Evolutionary conservation across 371 early-diverging fungal genomes (phyloP), one percentile per base, ranked within the genome.

Genomic region (Aphelidium insulamus): DNA sequence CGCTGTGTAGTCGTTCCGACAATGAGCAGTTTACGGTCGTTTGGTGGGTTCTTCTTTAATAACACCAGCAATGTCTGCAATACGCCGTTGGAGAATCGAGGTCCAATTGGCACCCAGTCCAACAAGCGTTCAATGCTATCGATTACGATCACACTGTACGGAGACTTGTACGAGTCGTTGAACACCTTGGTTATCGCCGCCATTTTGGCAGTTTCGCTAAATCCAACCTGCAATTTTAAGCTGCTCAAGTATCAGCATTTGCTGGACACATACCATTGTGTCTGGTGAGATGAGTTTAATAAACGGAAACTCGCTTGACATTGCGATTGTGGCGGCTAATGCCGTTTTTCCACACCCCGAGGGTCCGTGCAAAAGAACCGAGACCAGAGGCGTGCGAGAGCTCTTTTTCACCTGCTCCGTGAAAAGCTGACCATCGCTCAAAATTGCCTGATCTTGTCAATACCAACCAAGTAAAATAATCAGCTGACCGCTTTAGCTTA

Each of bases 31-130:
- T 72, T 59, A 31, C 74, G 72, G 35, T 64, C 72, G 52, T 79
- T 77, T 30, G 86, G 87, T 19, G 97, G 97, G 36, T 66, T 62
- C 50, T 81, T 86, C 54, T 84, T 85, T 22, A 92, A 46, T 32
- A 92, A 48, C 0, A 90, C 90, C 26, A 85, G 54, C 18, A 99
- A 57, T 0, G 97, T 86, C 54, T 99, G 99, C 11, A 99, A 58
- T 2, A 98, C 78, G 2, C 66, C 47, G 55, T 97, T 99, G 19
- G 91, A 90, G 55, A 99, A 98, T 17, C 98, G 69, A 14, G 98
- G 91, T 2, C 99, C 99, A 46, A 99, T 92, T 2, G 80, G 70
- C 0, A 95, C 97, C 72, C 83, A 99, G 38, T 98, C 99, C 63
- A 92, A 52, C 4, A 99, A 53, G 22, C 90, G 70, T 56, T 98